Base-by-base conservation (phyloP, 441 rosid species). In the Adansonia grandidieri region DNA sequence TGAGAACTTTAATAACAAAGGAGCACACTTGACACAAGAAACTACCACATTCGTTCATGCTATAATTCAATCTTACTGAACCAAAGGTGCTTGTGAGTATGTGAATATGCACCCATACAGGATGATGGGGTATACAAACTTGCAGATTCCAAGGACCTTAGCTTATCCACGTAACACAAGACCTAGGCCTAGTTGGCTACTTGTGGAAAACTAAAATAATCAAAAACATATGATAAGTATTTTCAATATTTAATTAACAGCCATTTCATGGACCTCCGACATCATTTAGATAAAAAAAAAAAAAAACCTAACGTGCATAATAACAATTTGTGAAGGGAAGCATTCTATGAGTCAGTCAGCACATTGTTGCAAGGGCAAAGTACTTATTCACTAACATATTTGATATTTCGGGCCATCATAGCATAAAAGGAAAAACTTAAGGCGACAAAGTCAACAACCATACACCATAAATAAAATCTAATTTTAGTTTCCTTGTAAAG, bases 1-100 rank as follows among this genome's bases (percentile, higher is more conserved):
- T 6, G 57, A 69, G 53, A 22, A 51, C 14, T 51, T 71, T 37
- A 2, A 51, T 8, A 48, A 48, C 9, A 71, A 45, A 20, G 28
- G 17, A 20, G 37, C 40, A 47, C 37, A 45, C 37, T 19, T 48
- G 72, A 45, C 24, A 45, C 45, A 54, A 63, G 68, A 24, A 44
- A 67, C 73, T 20, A 68, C 40, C 73, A 45, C 74, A 71, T 71
- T 28, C 61, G 9, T 10, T 19, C 57, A 71, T 71, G 61, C 74
- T 51, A 71, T 15, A 50, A 71, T 4, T 51, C 45, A 51, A 71
- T 11, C 50, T 20, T 24, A 71, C 40, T 24, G 42, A 66, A 66
- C 3, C 71, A 44, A 32, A 42, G 53, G 28, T 66, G 15, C n/a
- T 9, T n/a, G 15, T 42, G 15, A 9, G 69, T 37, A 5, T 6